Percentiles rank a stretch among this genome's conserved stretches.
Evolutionary conservation across 305 asterid species (phyloP).

Genomic region (Fraxinus xanthoxyloides): DNA sequence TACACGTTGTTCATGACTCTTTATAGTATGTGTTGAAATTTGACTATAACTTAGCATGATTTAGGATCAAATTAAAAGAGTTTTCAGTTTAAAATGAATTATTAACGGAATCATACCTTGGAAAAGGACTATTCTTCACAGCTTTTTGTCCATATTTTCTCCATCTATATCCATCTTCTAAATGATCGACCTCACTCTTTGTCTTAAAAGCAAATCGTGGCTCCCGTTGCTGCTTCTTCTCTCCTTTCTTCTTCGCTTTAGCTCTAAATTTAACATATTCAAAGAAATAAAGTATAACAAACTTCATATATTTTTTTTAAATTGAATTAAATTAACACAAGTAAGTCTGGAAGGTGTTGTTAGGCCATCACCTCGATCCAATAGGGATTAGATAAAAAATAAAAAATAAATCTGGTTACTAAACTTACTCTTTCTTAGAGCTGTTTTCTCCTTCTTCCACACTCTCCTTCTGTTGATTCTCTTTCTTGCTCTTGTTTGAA

Average conservation of each 20-base stretch:
- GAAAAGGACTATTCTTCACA: constrained; percentile 88
- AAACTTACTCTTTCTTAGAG: constrained; percentile 48
- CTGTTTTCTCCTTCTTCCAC: constrained; percentile 37
- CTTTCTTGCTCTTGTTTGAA: constrained; percentile 44
- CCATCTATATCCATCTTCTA: constrained; percentile 94
- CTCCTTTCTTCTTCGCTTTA: constrained; percentile 63
- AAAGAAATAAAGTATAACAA: background rate
- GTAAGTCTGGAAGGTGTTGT: background rate
- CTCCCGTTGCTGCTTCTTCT: constrained; percentile 58
- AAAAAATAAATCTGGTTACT: background rate
- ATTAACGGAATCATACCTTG: constrained; percentile 44
- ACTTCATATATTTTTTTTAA: background rate
- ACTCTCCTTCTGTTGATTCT: constrained; percentile 31
- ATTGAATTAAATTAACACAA: background rate
- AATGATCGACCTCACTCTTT: constrained; percentile 83
- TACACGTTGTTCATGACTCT: background rate
- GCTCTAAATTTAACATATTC: constrained; percentile 28
- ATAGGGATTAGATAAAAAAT: background rate
- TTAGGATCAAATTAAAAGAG: background rate
- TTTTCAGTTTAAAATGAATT: background rate
- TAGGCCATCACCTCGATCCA: background rate
- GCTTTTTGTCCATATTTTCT: constrained; percentile 93
- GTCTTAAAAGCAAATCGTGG: constrained; percentile 81
- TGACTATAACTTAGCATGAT: background rate
- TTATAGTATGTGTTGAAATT: too few relatives aligned